Evolutionary conservation across 179 eudicot species (phyloP).

Genomic region (Camellia oleifera): DNA sequence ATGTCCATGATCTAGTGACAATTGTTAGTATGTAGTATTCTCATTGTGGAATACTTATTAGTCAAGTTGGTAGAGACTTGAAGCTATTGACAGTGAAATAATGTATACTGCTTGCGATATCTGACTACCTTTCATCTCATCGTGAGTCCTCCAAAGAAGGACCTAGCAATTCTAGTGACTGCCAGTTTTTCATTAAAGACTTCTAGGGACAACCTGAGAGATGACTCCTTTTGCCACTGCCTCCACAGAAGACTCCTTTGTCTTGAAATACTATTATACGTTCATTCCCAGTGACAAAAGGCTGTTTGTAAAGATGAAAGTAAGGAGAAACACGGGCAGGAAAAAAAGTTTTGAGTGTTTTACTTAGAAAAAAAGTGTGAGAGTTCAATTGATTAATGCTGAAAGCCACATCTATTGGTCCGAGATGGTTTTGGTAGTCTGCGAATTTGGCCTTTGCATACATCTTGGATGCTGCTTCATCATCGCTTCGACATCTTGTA

Average conservation of each 20-base stretch:
- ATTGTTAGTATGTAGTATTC: neutral
- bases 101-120: neutral
- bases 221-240: neutral
- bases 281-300: no score
- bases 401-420: no score
- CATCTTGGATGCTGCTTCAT: no score
- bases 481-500: no score
- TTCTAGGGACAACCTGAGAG: neutral
- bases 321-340: no score
- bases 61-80: neutral
- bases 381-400: no score
- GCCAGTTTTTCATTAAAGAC: neutral
- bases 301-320: no score
- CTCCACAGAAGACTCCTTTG: neutral
- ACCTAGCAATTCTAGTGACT: no score
- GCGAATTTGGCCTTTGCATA: no score
- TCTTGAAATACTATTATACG: neutral
- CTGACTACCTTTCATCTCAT: neutral
- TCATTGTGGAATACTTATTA: neutral
- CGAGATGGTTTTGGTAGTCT: no score
- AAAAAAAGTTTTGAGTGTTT: no score
- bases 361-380: no score
- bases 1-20: neutral
- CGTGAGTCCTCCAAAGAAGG: neutral
- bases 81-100: neutral